Conservation (phyloP, 1,284 basidiomycete species). For the Dichomitus squalens region DNA sequence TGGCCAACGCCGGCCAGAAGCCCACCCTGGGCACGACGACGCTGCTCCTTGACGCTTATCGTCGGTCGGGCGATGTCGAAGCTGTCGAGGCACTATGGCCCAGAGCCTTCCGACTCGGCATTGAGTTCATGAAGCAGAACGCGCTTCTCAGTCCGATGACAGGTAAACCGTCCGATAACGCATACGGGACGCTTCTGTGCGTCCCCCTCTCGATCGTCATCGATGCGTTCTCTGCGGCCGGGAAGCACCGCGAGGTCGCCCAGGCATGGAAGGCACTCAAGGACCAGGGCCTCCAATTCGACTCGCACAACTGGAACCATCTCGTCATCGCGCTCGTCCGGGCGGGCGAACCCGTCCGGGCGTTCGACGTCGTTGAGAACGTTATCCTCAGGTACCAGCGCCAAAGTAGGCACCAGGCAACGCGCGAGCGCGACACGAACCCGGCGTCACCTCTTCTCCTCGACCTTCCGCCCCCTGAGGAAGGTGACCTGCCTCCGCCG, state of each 20-base stretch:
- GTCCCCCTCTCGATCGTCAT: conserved; percentile 87
- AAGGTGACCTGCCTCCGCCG: conserved; percentile 24
- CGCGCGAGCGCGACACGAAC: conserved; percentile 36
- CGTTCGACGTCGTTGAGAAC: conserved; percentile 82
- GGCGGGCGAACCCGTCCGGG: conserved; percentile 79
- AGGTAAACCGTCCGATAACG: conserved; percentile 14
- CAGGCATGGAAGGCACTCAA: conserved; percentile 70
- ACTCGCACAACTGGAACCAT: conserved; percentile 94
- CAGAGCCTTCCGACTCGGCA: conserved; percentile 60
- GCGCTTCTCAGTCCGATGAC: conserved; percentile 31
- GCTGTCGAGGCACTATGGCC: conserved; percentile 71
- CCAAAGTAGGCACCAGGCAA: conserved; percentile 27
- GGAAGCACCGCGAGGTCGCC: conserved; percentile 66
- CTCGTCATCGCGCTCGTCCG: conserved; percentile 76
- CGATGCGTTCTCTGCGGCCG: conserved; percentile 71
- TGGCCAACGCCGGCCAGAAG: conserved; percentile 56
- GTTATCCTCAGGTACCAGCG: conserved; percentile 71
- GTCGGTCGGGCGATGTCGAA: conserved; percentile 59
- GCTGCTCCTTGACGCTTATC: conserved; percentile 77
- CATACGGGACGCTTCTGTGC: conserved; percentile 64
- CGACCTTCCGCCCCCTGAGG: conserved; percentile 30
- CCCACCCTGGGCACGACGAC: conserved; percentile 66
- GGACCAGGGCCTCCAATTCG: conserved; percentile 77
- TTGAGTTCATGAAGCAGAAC: conserved; percentile 41
- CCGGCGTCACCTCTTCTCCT: conserved; percentile 53